A percentile compares a stretch with the other conserved stretches of the same genome.
These are phyloP conservation scores for Exophiala bonariae DNA, from an alignment of 2,329 filamentous ascomycete genomes.

Conservation along the genomic window DNA sequence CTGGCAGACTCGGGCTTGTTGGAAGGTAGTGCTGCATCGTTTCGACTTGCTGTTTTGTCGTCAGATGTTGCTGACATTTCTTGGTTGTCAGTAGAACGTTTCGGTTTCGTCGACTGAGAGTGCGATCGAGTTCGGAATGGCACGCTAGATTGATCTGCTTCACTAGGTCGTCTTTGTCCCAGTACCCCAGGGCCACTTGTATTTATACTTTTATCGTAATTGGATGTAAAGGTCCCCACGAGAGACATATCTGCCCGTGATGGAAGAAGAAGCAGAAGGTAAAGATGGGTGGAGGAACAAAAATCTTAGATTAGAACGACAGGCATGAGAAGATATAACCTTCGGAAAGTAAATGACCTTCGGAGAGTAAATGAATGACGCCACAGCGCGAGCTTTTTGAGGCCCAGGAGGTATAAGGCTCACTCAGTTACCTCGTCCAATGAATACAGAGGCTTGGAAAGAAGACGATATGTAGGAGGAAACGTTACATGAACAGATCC, in stretches of 20 bases:
- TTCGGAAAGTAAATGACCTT: too few relatives aligned
- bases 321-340: too few relatives aligned
- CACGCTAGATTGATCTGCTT: conserved; percentile 5
- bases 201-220: neutral
- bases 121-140: conserved; percentile 3
- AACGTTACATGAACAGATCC: too few relatives aligned
- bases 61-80: neutral
- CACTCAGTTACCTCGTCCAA: too few relatives aligned
- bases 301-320: too few relatives aligned
- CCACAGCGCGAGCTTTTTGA: too few relatives aligned
- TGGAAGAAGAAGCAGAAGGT: too few relatives aligned
- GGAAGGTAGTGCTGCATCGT: neutral
- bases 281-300: too few relatives aligned
- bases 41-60: neutral
- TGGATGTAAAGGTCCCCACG: conserved; percentile 16
- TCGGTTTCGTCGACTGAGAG: neutral
- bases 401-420: too few relatives aligned
- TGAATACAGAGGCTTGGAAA: too few relatives aligned
- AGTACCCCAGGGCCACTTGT: conserved; percentile 6
- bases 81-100: neutral
- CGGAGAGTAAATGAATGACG: too few relatives aligned
- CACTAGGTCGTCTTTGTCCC: conserved; percentile 3
- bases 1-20: conserved; percentile 16
- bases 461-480: too few relatives aligned
- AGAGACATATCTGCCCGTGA: conserved; percentile 13